Evolutionary conservation across 805 yeast species (phyloP).

Genomic region (Saccharomycopsis olivae): DNA sequence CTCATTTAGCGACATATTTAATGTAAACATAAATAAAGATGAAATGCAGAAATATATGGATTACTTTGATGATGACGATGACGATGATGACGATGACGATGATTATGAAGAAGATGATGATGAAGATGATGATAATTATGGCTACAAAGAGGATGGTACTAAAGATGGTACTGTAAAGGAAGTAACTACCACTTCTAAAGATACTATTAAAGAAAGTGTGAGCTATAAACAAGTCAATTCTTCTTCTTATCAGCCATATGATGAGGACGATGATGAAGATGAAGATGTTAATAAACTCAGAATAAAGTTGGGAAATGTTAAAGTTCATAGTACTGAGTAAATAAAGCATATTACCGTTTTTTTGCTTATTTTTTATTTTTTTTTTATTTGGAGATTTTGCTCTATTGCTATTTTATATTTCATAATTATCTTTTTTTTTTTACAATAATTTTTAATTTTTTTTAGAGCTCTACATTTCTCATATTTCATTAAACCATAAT

Average conservation of each 20-base stretch:
- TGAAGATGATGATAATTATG: too few species aligned
- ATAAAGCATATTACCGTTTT: too few species aligned
- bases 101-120: background rate
- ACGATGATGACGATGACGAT: slow-evolving; percentile 3
- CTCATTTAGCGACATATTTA: background rate
- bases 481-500: background rate
- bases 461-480: too few species aligned
- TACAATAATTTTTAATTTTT: too few species aligned
- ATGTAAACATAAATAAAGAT: background rate
- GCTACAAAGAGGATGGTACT: too few species aligned
- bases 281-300: slow-evolving; percentile 4
- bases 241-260: slow-evolving; percentile 1
- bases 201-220: too few species aligned
- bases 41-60: background rate
- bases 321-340: too few species aligned
- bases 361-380: too few species aligned
- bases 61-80: slow-evolving; percentile 1
- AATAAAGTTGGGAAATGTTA: background rate
- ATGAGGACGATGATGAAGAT: slow-evolving; percentile 4
- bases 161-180: too few species aligned
- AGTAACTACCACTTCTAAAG: too few species aligned
- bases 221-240: too few species aligned
- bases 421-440: background rate
- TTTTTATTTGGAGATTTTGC: background rate
- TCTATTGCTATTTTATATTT: background rate